Evolutionary conservation across 2,329 filamentous ascomycete species (phyloP).

Genomic region (Thermomyces lanuginosus): DNA sequence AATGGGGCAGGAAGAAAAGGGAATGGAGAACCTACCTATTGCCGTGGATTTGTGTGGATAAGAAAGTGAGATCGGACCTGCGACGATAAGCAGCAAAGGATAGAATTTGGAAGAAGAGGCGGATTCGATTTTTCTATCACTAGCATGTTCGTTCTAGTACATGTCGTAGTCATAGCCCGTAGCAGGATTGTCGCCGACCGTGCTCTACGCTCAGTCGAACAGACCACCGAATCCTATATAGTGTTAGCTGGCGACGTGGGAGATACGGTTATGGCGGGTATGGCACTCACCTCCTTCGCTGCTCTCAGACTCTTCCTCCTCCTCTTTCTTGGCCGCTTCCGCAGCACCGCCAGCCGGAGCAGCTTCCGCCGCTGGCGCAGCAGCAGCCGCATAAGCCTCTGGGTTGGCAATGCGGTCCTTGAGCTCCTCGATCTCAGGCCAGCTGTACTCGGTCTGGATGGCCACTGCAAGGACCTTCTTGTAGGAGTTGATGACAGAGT

Average conservation of each 20-base stretch:
- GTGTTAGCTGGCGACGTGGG: slow-evolving; percentile 20
- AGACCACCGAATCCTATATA: slow-evolving; percentile 57
- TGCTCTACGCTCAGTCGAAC: slow-evolving; percentile 56
- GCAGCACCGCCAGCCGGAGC: slow-evolving; percentile 36
- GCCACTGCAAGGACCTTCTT: slow-evolving; percentile 86
- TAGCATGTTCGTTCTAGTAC: slow-evolving; percentile 22
- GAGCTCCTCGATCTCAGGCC: slow-evolving; percentile 90
- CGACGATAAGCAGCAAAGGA: too few relatives aligned
- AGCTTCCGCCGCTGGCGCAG: slow-evolving; percentile 49
- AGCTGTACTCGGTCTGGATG: slow-evolving; percentile 76
- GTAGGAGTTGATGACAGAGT: slow-evolving; percentile 94
- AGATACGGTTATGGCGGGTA: too few relatives aligned
- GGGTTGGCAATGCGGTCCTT: slow-evolving; percentile 99
- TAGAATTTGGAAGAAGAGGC: too few relatives aligned
- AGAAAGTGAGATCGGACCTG: too few relatives aligned
- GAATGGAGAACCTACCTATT: too few relatives aligned
- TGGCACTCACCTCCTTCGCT: slow-evolving; percentile 36
- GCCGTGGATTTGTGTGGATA: too few relatives aligned
- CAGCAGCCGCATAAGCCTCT: slow-evolving; percentile 78
- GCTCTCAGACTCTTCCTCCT: slow-evolving; percentile 50
- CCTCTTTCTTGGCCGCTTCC: slow-evolving; percentile 37
- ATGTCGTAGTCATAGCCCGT: slow-evolving; percentile 19
- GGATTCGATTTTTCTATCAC: slow-evolving; percentile 19
- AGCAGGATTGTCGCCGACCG: slow-evolving; percentile 9
- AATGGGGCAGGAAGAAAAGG: background rate